Percentiles rank a stretch among this genome's conserved stretches.
Conservation (phyloP, 164 flowering plant genomes). For the Nymphaea colorata region DNA sequence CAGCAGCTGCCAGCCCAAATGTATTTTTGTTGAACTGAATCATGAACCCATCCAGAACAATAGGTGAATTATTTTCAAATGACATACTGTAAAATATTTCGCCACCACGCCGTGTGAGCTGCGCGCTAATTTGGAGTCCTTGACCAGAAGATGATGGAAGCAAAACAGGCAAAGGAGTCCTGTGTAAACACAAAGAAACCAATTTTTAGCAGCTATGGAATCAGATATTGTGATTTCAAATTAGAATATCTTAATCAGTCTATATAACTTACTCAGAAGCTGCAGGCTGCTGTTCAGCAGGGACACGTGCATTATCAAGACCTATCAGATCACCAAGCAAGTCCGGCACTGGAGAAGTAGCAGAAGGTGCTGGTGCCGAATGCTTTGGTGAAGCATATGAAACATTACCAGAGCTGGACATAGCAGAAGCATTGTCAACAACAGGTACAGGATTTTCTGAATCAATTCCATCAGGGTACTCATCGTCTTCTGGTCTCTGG, state of each 20-base stretch:
- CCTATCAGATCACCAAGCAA: slow-evolving; percentile 90
- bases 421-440: slow-evolving; percentile 43
- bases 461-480: slow-evolving; percentile 78
- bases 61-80: slow-evolving; percentile 79
- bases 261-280: slow-evolving; percentile 49
- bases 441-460: slow-evolving; percentile 50
- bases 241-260: neutral
- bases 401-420: slow-evolving; percentile 31
- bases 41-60: slow-evolving; percentile 89
- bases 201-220: neutral
- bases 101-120: slow-evolving; percentile 64
- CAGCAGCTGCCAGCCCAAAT: slow-evolving; percentile 92
- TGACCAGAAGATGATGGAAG: slow-evolving; percentile 78
- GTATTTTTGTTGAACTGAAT: slow-evolving; percentile 97
- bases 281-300: slow-evolving; percentile 59
- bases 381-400: slow-evolving; percentile 37
- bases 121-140: slow-evolving; percentile 89
- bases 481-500: slow-evolving; percentile 88
- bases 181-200: slow-evolving; percentile 19
- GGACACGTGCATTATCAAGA: slow-evolving; percentile 71
- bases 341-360: slow-evolving; percentile 76
- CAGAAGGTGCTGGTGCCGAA: slow-evolving; percentile 27
- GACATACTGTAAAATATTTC: slow-evolving; percentile 80
- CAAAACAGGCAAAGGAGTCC: slow-evolving; percentile 82
- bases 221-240: neutral